Percentiles rank a stretch among this genome's conserved stretches.
These are phyloP conservation scores for Hirschfeldia incana DNA, from an alignment of 345 rosid genomes.

Conservation along the genomic window DNA sequence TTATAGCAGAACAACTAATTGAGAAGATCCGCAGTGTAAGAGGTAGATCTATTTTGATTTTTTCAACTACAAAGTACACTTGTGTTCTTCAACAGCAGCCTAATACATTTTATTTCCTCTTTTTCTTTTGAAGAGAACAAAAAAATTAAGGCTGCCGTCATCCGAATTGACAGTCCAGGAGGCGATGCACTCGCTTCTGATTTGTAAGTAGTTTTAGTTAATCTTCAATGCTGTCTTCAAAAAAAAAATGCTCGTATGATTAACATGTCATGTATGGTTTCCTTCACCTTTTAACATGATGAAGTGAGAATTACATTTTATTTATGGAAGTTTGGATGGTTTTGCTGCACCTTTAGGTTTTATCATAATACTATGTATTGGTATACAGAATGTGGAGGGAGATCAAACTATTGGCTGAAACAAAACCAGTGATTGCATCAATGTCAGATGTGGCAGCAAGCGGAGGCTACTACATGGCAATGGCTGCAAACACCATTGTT, in stretches of 20 bases:
- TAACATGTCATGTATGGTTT: conserved; percentile 1
- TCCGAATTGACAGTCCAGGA: conserved; percentile 96
- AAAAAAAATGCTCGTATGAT: not conserved
- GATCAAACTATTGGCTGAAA: conserved; percentile 74
- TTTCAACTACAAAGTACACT: not conserved
- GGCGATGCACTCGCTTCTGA: conserved; percentile 99
- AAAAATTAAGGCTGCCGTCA: conserved; percentile 80
- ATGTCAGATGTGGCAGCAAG: conserved; percentile 96
- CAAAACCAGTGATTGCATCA: conserved; percentile 87
- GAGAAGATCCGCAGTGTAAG: conserved; percentile 81
- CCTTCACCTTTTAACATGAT: conserved; percentile 15
- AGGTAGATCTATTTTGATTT: conserved; percentile 49
- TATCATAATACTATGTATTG: conserved; percentile 21
- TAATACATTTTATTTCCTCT: conserved; percentile 5
- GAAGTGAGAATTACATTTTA: conserved; percentile 2
- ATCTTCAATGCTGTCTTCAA: not conserved
- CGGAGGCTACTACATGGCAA: conserved; percentile 99
- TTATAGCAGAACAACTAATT: conserved; percentile 78
- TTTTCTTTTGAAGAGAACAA: conserved; percentile 56
- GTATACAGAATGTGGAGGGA: conserved; percentile 91
- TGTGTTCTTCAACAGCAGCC: conserved; percentile 14
- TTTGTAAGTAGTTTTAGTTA: conserved; percentile 64
- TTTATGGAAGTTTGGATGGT: not conserved
- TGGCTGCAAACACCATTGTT: conserved; percentile 75
- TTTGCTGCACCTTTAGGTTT: not conserved